Evolutionary conservation across 73 alveolate species (phyloP), one percentile per base, ranked within the genome.

Genomic region (Stentor roeselii): DNA sequence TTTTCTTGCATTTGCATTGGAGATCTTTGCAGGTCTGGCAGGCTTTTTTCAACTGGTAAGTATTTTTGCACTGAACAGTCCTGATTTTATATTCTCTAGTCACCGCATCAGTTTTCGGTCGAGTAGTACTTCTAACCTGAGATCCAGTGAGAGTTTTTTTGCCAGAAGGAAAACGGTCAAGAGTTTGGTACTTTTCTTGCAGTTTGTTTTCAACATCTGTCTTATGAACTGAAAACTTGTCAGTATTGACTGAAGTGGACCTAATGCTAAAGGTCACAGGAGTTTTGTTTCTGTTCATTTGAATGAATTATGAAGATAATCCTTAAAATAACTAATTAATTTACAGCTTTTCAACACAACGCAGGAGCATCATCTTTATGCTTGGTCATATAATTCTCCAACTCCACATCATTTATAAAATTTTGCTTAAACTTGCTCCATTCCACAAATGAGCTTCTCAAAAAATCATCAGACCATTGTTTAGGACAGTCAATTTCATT

Each of bases 401-500:
- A 21, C 27, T 67, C 41, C 2, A 67, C 37, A 30, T 67, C 50
- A 1, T n/a, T 15, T 1, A 67, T 67, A 34, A 67, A 32, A 27
- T 21, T 32, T 34, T 21, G 80, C 42, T 67, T 67, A 34, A 27
- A 67, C 11, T 21, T 14, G 41, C 37, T 21, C 80, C 80, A 67
- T 32, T 67, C 80, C 34, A 21, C 34, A 67, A 67, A 67, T 1
- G 80, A 21, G 14, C 42, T 34, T 21, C 80, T 21, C 2, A 67
- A 34, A 40, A 21, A 67, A 1, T 67, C 80, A 30, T 67, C 37
- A 21, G 80, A 67, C 80, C 80, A 67, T 67, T 67, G 80, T 2
- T 67, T 67, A 21, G 84, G 84, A 32, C 84, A 39, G 39, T 76
- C 84, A 76, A 76, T 34, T 76, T 76, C 84, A 39, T 76, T 36